Evolutionary conservation across 2,329 filamentous ascomycete genomes (phyloP), one percentile per base, ranked within the genome.

Genomic region (Penicillium sp.): DNA sequence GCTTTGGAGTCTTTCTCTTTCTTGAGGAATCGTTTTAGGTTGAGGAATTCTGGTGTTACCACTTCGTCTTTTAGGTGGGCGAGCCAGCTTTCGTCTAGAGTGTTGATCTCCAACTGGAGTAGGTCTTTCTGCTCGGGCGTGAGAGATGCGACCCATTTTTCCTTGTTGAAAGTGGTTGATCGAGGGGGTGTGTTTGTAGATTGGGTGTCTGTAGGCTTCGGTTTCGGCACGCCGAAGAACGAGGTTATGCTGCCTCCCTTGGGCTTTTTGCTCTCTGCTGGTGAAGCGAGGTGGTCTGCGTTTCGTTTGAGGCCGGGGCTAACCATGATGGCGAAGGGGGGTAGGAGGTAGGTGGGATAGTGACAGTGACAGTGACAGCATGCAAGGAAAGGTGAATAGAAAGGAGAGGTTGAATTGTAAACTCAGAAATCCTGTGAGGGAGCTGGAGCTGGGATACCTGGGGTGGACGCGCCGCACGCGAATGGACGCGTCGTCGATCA

Each of bases 41-140:
- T 85, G 43, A 99, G 79, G 69, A 99, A 99, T 55, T 92, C 88
- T 21, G 86, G 85, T 54, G 81, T 87, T 1, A 85, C 79, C 36
- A 99, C 78, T 63, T 97, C 92, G 58, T 96, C 91, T 72, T 95
- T 96, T 54, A 99, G 82, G 60, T 90, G 87, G 14, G 87, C 87
- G 58, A 99, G 81, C 93, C 94, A 99, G 77, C 88, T 95, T 56
- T 92, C 90, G 70, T 97, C 85, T 56, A 99, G 78, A 0, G 92
- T 97, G 40, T 95, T 86, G 63, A 99, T 96, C 77, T 99, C 94
- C 36, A 99, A 82, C 68, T 89, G 81, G 45, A 99, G 82, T 43
- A 97, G 80, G 48, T 88, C 82, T 69, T 86, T 91, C 74, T 97
- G 91, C 77, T 99, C 94, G 0, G 83, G 75, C 0, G 84, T 92